Evolutionary conservation across 148 eudicot genomes (phyloP), one percentile per base, ranked within the genome.

Genomic region (Fagopyrum homotropicum): DNA sequence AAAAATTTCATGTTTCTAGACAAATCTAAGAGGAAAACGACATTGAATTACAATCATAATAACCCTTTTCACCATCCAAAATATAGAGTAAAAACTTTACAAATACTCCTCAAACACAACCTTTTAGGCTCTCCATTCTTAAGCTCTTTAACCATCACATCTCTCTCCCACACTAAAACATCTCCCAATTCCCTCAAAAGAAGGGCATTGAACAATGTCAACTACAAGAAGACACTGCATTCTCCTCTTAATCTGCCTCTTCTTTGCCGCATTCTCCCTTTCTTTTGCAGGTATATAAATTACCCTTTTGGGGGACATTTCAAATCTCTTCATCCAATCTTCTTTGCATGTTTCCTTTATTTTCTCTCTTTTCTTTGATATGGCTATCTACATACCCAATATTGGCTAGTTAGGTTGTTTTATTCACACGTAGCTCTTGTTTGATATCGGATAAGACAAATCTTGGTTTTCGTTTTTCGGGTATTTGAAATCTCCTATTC

Each of bases 211-310:
- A 66, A 66, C 71, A 66, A 66, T 66, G 71, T 66, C 71, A 40
- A 66, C 71, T 66, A 66, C 71, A 66, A 66, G 5, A 66, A 66
- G 71, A 66, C 71, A 66, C 19, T 66, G 71, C 71, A 35, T 40
- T 16, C 47, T 66, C 17, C 43, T 66, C 19, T 19, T 66, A 35
- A 15, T 40, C 45, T 63, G 69, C 69, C 45, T 63, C 46, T 66
- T 66, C 47, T 14, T 66, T 35, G 71, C 71, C 43, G n/a, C 71
- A 40, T 82, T 66, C 81, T 72, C 75, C 76, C 66, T 74, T 69
- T 69, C 71, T 9, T n/a, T 17, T 14, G 19, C 71, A 66, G 71
- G 71, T 66, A 30, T 64, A 57, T 64, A 64, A 30, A 64, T 66
- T 12, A 7, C 1, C 40, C 43, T 35, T 64, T 64, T 45, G 35